Evolutionary conservation across 352 stramenopile species (phyloP), one percentile per base, ranked within the genome.

Genomic region (Achlya hypogyna): DNA sequence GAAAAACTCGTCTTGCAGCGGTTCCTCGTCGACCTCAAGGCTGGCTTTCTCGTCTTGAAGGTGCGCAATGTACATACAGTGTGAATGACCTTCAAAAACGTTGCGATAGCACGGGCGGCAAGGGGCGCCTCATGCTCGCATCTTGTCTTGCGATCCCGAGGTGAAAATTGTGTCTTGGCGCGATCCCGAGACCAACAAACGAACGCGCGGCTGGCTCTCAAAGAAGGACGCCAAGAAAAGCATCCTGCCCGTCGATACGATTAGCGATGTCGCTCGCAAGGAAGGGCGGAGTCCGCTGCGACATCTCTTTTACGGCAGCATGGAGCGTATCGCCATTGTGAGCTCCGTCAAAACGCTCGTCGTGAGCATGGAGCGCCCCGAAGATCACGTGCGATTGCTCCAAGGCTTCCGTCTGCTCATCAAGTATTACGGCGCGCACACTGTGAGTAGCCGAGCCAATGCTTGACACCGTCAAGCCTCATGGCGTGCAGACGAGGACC

Each of bases 11-110:
- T 47, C 4, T 10, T 59, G 18, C 40, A 35, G 28, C n/a, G 10
- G n/a, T 67, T 67, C 34, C 18, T 45, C 18, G 28, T 49, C 32
- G 60, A 67, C 14, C 47, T 67, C 2, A 49, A 28, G 23, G n/a
- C 20, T 10, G 60, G 60, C 6, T 58, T 67, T 58, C 23, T 12
- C 28, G 59, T 67, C 29, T 31, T 27, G 45, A 67, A 67, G 60
- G 60, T 67, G 59, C n/a, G n/a, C n/a, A n/a, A n/a, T n/a, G 38
- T 18, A 45, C 8, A 38, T 2, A 32, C 5, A 2, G 16, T 29
- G 31, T 12, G 53, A 4, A 2, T 38, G 14, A 20, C n/a, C 29
- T 12, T 56, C 25, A 10, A 38, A 10, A 12, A 56, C 16, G 22
- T 56, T 45, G 29, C 1, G 31, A 18, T 66, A 67, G 60, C 40